A percentile compares a stretch with the other conserved stretches of the same genome.
These are phyloP conservation scores for Coprinopsis strossmayeri DNA, from an alignment of 768 basidiomycete genomes.

Conservation along the genomic window DNA sequence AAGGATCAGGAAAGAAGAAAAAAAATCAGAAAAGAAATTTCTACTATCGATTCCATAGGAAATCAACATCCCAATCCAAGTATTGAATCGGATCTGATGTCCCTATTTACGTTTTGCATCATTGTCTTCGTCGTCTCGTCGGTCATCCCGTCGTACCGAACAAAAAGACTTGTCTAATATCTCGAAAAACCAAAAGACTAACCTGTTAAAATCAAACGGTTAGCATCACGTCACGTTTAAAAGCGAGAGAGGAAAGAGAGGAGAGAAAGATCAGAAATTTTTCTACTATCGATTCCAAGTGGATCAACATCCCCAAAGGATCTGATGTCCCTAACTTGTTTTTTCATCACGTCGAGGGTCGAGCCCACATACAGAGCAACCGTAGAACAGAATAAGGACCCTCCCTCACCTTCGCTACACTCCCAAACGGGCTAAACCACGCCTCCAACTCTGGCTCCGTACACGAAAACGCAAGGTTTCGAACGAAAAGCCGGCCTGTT, in stretches of 20 bases:
- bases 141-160: too few relatives aligned
- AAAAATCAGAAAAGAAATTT: conserved; percentile 14
- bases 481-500: conserved; percentile 81
- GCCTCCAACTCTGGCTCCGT: conserved; percentile 62
- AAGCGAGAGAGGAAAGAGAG: not conserved
- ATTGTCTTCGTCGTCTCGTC: too few relatives aligned
- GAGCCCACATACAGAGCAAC: too few relatives aligned
- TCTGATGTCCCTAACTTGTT: conserved; percentile 58
- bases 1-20: not conserved
- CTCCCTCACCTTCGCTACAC: conserved; percentile 79
- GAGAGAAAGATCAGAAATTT: conserved; percentile 13
- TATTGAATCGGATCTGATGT: conserved; percentile 49
- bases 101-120: conserved; percentile 34
- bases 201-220: too few relatives aligned
- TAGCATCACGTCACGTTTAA: too few relatives aligned
- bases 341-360: not conserved
- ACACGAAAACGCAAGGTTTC: conserved; percentile 90
- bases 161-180: too few relatives aligned
- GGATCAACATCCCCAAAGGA: conserved; percentile 53
- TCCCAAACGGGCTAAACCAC: conserved; percentile 64
- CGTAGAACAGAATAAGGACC: too few relatives aligned
- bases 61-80: conserved; percentile 52
- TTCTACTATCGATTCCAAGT: not conserved
- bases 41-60: conserved; percentile 13
- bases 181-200: too few relatives aligned